Evolutionary conservation across 768 basidiomycete species (phyloP).

Genomic region (Infundibulicybe gibba): DNA sequence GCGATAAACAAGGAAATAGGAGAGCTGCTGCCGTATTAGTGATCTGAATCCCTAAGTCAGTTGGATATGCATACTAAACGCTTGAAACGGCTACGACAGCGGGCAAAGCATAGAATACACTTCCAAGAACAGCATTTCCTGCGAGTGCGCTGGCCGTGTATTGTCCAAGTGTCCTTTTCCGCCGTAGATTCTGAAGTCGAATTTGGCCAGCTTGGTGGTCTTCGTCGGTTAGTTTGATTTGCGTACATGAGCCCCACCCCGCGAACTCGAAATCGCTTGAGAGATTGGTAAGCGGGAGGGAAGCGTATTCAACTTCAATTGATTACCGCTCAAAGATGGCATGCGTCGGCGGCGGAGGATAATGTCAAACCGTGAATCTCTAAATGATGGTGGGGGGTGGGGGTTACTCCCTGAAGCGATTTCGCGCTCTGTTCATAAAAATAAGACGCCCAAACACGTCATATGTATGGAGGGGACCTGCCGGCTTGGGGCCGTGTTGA

Average conservation of each 20-base stretch:
- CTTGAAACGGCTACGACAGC: slow-evolving; percentile 57
- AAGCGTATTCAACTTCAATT: slow-evolving; percentile 31
- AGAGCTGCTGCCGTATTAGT: slow-evolving; percentile 38
- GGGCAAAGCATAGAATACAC: slow-evolving; percentile 69
- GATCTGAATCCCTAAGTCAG: neutral
- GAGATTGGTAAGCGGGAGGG: slow-evolving; percentile 65
- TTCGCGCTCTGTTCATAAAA: too few relatives aligned
- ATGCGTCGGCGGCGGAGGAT: slow-evolving; percentile 58
- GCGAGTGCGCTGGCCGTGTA: slow-evolving; percentile 64
- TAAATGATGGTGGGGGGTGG: slow-evolving; percentile 36
- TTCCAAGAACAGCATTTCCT: slow-evolving; percentile 64
- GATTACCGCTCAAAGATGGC: slow-evolving; percentile 40
- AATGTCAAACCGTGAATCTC: slow-evolving; percentile 47
- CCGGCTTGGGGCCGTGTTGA: too few relatives aligned
- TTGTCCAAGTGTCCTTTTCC: slow-evolving; percentile 50
- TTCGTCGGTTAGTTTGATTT: slow-evolving; percentile 39
- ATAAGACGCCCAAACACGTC: too few relatives aligned
- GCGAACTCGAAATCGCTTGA: slow-evolving; percentile 68
- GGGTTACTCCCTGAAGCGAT: too few relatives aligned
- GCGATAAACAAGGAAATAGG: slow-evolving; percentile 68
- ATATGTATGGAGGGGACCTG: too few relatives aligned
- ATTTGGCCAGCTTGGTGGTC: slow-evolving; percentile 33
- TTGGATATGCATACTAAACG: slow-evolving; percentile 48
- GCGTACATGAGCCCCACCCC: slow-evolving; percentile 59
- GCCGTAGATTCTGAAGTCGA: slow-evolving; percentile 21